Evolutionary conservation across 257 asterid species (phyloP).

Genomic region (Rauvolfia tetraphylla): DNA sequence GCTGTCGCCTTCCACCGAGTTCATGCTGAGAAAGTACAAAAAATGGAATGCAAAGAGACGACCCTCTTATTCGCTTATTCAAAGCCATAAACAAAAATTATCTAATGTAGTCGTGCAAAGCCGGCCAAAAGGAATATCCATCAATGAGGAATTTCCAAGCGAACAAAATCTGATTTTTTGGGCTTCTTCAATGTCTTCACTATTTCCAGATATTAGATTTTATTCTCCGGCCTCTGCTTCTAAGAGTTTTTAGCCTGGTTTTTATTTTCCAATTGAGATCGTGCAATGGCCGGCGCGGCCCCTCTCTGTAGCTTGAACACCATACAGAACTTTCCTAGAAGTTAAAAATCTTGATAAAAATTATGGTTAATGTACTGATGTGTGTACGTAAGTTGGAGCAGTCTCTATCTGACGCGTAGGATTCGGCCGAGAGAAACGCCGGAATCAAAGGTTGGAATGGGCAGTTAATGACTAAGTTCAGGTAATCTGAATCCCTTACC

Average conservation of each 20-base stretch:
- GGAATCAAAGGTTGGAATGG: constrained; percentile 44
- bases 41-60: constrained; percentile 2
- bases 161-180: constrained; percentile 44
- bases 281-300: constrained; percentile 45
- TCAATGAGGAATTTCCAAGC: constrained; percentile 21
- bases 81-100: neutral
- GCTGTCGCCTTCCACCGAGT: constrained; percentile 24
- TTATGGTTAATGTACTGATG: neutral
- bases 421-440: constrained; percentile 37
- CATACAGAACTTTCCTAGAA: constrained; percentile 9
- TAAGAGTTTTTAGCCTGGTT: neutral
- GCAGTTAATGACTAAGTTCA: constrained; percentile 47
- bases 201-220: constrained; percentile 22
- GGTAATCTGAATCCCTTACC: constrained; percentile 24
- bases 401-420: constrained; percentile 31
- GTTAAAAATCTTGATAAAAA: constrained; percentile 4
- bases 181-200: constrained; percentile 20
- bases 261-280: constrained; percentile 15
- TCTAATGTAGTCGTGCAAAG: constrained; percentile 41
- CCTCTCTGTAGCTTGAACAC: constrained; percentile 13
- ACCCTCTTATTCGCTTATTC: no score
- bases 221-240: constrained; percentile 15
- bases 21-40: neutral
- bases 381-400: constrained; percentile 3
- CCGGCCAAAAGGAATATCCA: constrained; percentile 24